Evolutionary conservation across 1,139 yeast species (phyloP).

Genomic region (Suhomyces wounanorum): DNA sequence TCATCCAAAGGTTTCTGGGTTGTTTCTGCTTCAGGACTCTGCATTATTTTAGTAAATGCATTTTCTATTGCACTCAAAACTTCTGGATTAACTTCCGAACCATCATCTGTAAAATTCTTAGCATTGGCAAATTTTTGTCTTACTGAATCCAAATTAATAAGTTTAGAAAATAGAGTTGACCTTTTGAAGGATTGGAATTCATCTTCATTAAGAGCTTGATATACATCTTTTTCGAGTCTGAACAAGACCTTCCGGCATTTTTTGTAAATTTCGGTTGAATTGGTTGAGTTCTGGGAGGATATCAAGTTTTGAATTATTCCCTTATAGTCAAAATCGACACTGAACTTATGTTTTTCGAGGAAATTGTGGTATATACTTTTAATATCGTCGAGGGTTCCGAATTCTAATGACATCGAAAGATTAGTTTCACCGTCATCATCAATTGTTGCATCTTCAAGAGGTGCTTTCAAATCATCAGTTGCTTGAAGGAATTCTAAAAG

Average conservation of each 20-base stretch:
- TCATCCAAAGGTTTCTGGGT: slow-evolving; percentile 1
- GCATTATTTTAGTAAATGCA: slow-evolving; percentile 67
- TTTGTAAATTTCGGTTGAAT: slow-evolving; percentile 26
- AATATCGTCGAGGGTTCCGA: slow-evolving; percentile 51
- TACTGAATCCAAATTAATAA: slow-evolving; percentile 25
- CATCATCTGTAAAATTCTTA: slow-evolving; percentile 15
- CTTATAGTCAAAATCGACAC: slow-evolving; percentile 11
- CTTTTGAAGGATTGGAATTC: slow-evolving; percentile 61
- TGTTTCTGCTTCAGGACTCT: slow-evolving; percentile 16
- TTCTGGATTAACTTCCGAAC: slow-evolving; percentile 35
- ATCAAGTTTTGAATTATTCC: slow-evolving; percentile 10
- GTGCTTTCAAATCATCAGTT: slow-evolving; percentile 70
- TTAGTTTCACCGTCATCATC: slow-evolving; percentile 26
- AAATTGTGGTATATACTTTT: slow-evolving; percentile 17
- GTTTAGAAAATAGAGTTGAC: slow-evolving; percentile 37
- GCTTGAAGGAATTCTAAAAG: slow-evolving; percentile 65
- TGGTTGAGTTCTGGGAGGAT: slow-evolving; percentile 1
- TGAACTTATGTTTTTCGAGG: slow-evolving; percentile 5
- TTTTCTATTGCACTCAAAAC: slow-evolving; percentile 67
- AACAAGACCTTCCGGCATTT: slow-evolving; percentile 61
- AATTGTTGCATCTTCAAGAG: slow-evolving; percentile 54
- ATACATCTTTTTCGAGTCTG: slow-evolving; percentile 55
- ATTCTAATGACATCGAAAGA: slow-evolving; percentile 35
- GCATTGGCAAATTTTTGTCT: neutral
- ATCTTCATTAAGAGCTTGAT: slow-evolving; percentile 45